phyloP scores from a whole-genome alignment of 805 yeast genomes.

The Wickerhamiella alocasiicola region DNA sequence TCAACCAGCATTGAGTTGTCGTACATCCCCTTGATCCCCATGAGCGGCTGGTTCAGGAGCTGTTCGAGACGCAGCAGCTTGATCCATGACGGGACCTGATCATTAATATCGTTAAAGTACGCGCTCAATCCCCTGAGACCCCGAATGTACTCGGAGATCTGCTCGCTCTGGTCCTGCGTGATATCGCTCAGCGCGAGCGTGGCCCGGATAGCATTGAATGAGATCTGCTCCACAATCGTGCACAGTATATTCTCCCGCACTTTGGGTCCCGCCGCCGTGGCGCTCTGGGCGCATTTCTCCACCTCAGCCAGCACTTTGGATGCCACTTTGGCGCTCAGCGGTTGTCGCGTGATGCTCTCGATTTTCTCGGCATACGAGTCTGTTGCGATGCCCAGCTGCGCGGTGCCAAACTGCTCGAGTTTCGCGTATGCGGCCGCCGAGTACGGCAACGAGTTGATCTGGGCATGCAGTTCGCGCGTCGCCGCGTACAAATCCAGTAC shows the following conservation, averaged over 20 bases:
- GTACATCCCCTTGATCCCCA: slow-evolving; percentile 23
- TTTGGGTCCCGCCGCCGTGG: slow-evolving; percentile 17
- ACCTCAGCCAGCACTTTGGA: slow-evolving; percentile 10
- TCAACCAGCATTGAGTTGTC: slow-evolving; percentile 25
- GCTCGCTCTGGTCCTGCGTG: slow-evolving; percentile 22
- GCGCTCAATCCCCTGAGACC: slow-evolving; percentile 15
- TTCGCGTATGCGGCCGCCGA: slow-evolving; percentile 4
- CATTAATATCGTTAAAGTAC: slow-evolving; percentile 15
- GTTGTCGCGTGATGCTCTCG: slow-evolving; percentile 7
- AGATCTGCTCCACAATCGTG: slow-evolving; percentile 28
- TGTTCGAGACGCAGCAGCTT: slow-evolving; percentile 27
- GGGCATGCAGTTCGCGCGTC: slow-evolving; percentile 11
- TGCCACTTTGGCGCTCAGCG: not conserved
- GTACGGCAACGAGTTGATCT: not conserved
- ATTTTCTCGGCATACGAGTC: slow-evolving; percentile 1
- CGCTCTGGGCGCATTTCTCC: slow-evolving; percentile 13
- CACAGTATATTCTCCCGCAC: slow-evolving; percentile 16
- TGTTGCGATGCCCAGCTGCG: slow-evolving; percentile 12
- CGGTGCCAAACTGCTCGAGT: slow-evolving; percentile 11
- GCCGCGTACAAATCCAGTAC: slow-evolving; percentile 17
- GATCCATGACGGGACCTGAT: slow-evolving; percentile 27
- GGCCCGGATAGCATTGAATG: slow-evolving; percentile 16
- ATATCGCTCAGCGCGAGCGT: slow-evolving; percentile 23
- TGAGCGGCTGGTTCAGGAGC: slow-evolving; percentile 26
- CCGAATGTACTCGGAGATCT: slow-evolving; percentile 12